A percentile compares a stretch with the other conserved stretches of the same genome.
Evolutionary conservation across 2,329 filamentous ascomycete species (phyloP).

Genomic region (Diaporthe sp.): DNA sequence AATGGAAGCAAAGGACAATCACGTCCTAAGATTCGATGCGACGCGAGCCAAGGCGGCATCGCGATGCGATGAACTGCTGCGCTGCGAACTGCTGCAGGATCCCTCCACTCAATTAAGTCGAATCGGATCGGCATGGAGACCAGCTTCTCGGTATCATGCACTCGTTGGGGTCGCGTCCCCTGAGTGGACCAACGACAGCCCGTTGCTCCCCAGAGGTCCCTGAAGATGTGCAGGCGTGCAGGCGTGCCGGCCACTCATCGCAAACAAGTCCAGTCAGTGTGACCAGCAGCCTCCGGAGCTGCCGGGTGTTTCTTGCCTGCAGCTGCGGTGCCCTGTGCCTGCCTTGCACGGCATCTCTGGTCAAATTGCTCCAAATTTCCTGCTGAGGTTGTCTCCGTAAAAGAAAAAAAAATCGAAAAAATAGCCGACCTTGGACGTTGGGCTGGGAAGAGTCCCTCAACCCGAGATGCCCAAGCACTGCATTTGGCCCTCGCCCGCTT

Average conservation of each 20-base stretch:
- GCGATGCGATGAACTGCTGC: constrained; percentile 13
- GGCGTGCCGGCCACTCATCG: not conserved
- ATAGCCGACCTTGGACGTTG: not conserved
- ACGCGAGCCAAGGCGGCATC: constrained; percentile 16
- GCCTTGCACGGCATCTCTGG: not conserved
- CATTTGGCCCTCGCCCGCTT: not conserved
- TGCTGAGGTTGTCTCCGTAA: too few relatives aligned
- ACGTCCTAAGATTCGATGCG: not conserved
- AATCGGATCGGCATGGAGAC: constrained; percentile 10
- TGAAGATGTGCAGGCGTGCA: not conserved
- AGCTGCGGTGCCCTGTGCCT: not conserved
- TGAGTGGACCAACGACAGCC: not conserved
- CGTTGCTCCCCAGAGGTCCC: not conserved
- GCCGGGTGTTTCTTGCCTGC: not conserved
- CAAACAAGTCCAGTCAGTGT: not conserved
- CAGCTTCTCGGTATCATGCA: constrained; percentile 16
- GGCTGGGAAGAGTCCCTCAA: not conserved
- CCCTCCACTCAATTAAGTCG: constrained; percentile 7
- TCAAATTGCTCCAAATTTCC: not conserved
- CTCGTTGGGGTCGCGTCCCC: not conserved
- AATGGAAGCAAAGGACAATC: not conserved
- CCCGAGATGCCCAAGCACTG: not conserved
- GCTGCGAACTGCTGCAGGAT: constrained; percentile 31
- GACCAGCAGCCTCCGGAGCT: not conserved
- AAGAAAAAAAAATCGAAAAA: not conserved